A percentile compares a stretch with the other conserved stretches of the same genome.
These are phyloP conservation scores for Irpex sp. DNA, from an alignment of 1,284 basidiomycete species.

Conservation along the genomic window DNA sequence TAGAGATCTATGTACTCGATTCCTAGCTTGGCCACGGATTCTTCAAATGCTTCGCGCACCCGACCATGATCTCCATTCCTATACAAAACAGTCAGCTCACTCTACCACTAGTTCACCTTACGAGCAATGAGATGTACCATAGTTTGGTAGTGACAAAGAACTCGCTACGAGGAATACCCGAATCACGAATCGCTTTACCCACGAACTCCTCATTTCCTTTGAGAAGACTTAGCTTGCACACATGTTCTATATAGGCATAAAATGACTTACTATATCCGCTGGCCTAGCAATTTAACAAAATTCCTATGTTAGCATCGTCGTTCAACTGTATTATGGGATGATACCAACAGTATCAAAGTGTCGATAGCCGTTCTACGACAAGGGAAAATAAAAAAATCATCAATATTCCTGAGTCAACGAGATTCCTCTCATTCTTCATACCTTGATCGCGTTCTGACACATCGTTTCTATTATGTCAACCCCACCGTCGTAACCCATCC, in stretches of 20 bases:
- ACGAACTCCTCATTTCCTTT: constrained; percentile 12
- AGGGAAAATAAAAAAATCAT: not conserved
- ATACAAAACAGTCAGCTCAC: not conserved
- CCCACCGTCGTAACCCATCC: constrained; percentile 15
- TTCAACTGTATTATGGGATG: not conserved
- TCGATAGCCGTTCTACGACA: constrained; percentile 9
- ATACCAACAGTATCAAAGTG: constrained; percentile 12
- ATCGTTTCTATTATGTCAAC: constrained; percentile 11
- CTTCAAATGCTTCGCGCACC: constrained; percentile 43
- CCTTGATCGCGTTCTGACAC: constrained; percentile 18
- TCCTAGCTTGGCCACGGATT: constrained; percentile 52
- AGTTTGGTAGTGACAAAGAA: constrained; percentile 17
- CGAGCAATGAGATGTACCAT: not conserved
- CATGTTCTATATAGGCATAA: not conserved
- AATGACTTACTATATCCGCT: not conserved
- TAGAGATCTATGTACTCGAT: constrained; percentile 70
- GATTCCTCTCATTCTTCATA: not conserved
- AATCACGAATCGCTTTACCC: constrained; percentile 13
- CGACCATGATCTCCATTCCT: not conserved
- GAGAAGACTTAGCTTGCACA: too few species aligned
- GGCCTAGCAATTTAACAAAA: not conserved
- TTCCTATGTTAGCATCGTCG: not conserved
- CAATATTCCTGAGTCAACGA: too few species aligned
- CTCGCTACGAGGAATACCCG: constrained; percentile 12
- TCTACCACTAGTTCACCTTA: not conserved